These are phyloP conservation scores for Spinacia oleracea DNA, from an alignment of 179 eudicot genomes.

Conservation along the genomic window DNA sequence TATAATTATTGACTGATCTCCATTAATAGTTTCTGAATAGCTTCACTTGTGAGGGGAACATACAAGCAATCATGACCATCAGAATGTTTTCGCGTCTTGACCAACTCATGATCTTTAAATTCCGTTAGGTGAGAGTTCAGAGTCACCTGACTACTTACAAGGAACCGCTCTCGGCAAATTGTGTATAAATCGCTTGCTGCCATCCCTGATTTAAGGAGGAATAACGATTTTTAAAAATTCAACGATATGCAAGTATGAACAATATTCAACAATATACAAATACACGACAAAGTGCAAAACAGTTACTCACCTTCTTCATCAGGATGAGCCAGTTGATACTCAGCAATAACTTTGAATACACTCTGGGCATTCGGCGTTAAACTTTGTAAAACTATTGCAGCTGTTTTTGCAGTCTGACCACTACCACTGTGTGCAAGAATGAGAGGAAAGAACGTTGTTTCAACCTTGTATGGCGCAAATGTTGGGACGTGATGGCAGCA, in stretches of 20 bases:
- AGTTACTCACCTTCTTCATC: conserved; percentile 67
- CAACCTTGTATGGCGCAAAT: conserved; percentile 80
- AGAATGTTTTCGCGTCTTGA: conserved; percentile 68
- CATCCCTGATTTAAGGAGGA: conserved; percentile 60
- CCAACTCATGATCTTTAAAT: conserved; percentile 90
- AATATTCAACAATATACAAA: neutral
- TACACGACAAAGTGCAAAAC: neutral
- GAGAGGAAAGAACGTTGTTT: conserved; percentile 68
- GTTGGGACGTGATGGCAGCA: conserved; percentile 89
- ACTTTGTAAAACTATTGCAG: conserved; percentile 84
- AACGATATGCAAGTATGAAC: too few relatives aligned
- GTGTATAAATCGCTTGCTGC: conserved; percentile 60
- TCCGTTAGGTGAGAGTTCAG: conserved; percentile 90
- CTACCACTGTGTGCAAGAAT: conserved; percentile 75
- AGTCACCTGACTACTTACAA: conserved; percentile 90
- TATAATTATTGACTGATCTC: conserved; percentile 56
- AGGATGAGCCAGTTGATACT: conserved; percentile 79
- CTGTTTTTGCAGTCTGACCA: conserved; percentile 76
- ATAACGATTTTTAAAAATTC: too few relatives aligned
- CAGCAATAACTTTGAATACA: conserved; percentile 87
- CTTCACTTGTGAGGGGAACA: conserved; percentile 74
- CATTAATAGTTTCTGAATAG: conserved; percentile 65
- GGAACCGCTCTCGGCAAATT: conserved; percentile 74
- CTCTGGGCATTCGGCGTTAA: conserved; percentile 95
- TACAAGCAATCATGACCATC: conserved; percentile 92